A percentile compares a stretch with the other conserved stretches of the same genome.
Evolutionary conservation across 257 asterid species (phyloP).

Genomic region (Ehretia macrophylla): DNA sequence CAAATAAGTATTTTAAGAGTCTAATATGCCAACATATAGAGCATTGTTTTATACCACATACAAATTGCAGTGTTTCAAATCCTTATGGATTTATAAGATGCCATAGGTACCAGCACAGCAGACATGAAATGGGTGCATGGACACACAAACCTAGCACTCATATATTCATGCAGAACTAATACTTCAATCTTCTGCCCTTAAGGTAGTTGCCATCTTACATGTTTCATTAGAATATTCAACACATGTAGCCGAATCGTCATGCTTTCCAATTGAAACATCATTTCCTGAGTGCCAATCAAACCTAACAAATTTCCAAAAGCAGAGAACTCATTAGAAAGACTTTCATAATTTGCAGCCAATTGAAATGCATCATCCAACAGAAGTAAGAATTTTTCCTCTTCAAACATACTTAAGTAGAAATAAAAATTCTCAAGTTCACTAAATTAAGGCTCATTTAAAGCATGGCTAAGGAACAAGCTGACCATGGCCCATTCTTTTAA

Average conservation of each 20-base stretch:
- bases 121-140: neutral
- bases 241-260: constrained; percentile 70
- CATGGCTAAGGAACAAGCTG: too few species aligned
- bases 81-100: neutral
- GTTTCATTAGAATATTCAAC: constrained; percentile 68
- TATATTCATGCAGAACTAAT: neutral
- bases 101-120: neutral
- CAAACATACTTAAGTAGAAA: too few species aligned
- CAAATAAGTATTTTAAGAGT: too few species aligned
- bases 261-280: constrained; percentile 52
- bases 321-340: constrained; percentile 10
- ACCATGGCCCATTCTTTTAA: too few species aligned
- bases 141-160: neutral
- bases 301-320: constrained; percentile 36
- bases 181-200: neutral
- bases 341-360: neutral
- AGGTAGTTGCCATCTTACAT: constrained; percentile 36
- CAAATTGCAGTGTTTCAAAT: too few species aligned
- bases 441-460: too few species aligned
- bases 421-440: too few species aligned
- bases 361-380: neutral
- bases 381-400: neutral
- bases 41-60: too few species aligned
- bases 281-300: constrained; percentile 62
- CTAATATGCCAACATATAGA: too few species aligned